Base-by-base conservation (phyloP, 1,284 basidiomycete genomes). In the Athelia sp. region DNA sequence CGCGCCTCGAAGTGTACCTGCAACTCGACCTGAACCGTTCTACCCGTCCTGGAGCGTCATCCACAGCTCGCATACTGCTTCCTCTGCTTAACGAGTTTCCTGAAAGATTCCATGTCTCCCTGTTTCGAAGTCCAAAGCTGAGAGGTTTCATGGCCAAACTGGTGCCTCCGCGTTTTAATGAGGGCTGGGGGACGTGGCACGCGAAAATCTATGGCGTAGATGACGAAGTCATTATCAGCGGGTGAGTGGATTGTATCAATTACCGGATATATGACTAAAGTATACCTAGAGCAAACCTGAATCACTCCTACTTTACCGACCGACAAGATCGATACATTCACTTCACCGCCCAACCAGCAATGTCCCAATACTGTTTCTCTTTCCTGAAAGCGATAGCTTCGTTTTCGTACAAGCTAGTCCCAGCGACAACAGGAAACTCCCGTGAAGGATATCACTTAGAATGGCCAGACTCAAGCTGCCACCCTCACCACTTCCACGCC, bases 141-240 rank as follows among this genome's bases (percentile, higher is more conserved):
- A 76, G 82, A 21, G 87, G 89, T 0, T 57, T 89, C 31, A 72
- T 91, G 63, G 83, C 90, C 38, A 79, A 76, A 52, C 53, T 95
- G 19, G 82, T 98, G 1, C 97, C 97, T 2, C 87, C 90, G 46
- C 76, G 97, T 42, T 97, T 94, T 68, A 95, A 98, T 61, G 97
- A 99, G 70, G 97, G 95, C 0, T 98, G 93, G 88, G 96, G 97
- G 0, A 90, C 96, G 3, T 98, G 96, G 90, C 97, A 99, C 65
- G 89, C 94, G 19, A 99, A 99, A 69, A 81, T 96, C 52, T 99
- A 99, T 62, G 92, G 92, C 15, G 87, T 82, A 1, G 97, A 99
- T 62, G 85, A 98, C 62, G 84, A 93, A 50, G 79, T 99, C 34
- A 82, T 99, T 63, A 85, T 99, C 55, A 93, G 84, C 60, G 97